A percentile compares a stretch with the other conserved stretches of the same genome.
phyloP scores from a whole-genome alignment of 169 alveolate genomes.

The Amoebophrya sp. region DNA sequence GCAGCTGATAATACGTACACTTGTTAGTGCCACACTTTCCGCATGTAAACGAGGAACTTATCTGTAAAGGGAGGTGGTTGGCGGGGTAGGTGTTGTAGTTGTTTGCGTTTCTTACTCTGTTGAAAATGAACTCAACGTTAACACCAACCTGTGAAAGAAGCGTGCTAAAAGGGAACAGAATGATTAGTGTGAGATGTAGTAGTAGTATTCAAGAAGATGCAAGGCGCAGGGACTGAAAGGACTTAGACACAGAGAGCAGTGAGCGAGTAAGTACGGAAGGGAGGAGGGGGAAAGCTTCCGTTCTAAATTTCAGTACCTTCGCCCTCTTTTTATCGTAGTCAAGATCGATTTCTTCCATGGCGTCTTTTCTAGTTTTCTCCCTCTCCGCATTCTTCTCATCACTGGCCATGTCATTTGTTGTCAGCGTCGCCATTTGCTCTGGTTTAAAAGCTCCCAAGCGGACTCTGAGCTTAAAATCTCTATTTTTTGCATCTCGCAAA shows the following conservation, averaged over 20 bases:
- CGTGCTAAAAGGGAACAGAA: background rate
- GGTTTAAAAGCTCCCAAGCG: conserved; percentile 65
- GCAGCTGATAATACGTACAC: conserved; percentile 81
- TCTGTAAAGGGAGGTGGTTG: no score
- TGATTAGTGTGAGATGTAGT: no score
- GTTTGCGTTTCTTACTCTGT: no score
- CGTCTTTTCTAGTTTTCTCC: conserved; percentile 54
- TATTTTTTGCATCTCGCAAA: conserved; percentile 69
- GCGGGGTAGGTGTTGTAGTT: no score
- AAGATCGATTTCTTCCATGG: conserved; percentile 71
- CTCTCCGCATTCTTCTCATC: conserved; percentile 75
- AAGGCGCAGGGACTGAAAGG: no score
- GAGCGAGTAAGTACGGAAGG: no score
- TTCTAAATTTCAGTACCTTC: background rate
- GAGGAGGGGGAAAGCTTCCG: no score
- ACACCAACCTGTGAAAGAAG: background rate
- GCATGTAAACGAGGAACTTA: conserved; percentile 65
- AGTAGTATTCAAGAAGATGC: no score
- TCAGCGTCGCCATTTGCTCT: conserved; percentile 66
- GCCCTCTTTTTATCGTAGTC: conserved; percentile 83
- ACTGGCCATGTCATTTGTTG: conserved; percentile 79
- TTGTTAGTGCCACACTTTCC: conserved; percentile 76
- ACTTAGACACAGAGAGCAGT: no score
- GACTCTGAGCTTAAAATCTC: conserved; percentile 66
- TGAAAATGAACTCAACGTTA: no score